Evolutionary conservation across 495 filamentous ascomycete species (phyloP).

Genomic region (Xylaria intraflava): DNA sequence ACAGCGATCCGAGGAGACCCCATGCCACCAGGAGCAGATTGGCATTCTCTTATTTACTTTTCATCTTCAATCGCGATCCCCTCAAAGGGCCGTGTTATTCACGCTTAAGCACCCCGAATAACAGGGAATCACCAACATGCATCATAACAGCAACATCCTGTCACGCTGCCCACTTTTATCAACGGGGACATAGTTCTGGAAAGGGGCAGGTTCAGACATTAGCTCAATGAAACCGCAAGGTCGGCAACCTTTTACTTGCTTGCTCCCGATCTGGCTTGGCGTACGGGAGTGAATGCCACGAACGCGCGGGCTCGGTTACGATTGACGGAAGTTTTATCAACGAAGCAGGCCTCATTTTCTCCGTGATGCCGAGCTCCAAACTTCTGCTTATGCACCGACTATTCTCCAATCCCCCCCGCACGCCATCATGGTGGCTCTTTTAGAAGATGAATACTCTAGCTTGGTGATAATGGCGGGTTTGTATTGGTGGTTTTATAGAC

Average conservation of each 20-base stretch:
- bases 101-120: background rate
- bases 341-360: background rate
- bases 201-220: background rate
- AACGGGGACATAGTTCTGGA: background rate
- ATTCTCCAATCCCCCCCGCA: constrained; percentile 3
- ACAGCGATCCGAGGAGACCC: background rate
- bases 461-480: too few species aligned
- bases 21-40: background rate
- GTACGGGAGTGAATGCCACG: background rate
- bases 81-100: too few species aligned
- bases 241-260: background rate
- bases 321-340: constrained; percentile 11
- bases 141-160: background rate
- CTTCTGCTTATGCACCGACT: background rate
- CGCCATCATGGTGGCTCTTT: too few species aligned
- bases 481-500: too few species aligned
- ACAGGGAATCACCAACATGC: background rate
- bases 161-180: constrained; percentile 7
- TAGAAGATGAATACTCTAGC: too few species aligned
- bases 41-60: background rate
- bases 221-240: constrained; percentile 1
- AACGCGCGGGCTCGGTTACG: background rate
- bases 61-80: too few species aligned
- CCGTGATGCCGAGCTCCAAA: background rate
- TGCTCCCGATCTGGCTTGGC: background rate